Conservation (phyloP, 345 rosid species). For the Corchorus olitorius region DNA sequence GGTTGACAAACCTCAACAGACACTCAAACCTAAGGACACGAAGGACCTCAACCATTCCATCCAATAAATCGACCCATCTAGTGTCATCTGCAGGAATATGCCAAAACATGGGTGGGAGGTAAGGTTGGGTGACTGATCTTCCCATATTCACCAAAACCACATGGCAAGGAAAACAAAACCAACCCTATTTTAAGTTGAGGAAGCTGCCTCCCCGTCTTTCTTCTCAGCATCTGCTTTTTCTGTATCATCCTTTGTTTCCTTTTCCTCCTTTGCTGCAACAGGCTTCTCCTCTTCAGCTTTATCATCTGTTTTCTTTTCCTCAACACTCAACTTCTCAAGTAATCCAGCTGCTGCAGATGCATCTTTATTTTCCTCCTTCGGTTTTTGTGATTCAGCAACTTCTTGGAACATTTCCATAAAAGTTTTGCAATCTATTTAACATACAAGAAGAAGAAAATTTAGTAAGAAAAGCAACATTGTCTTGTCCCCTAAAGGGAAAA, state of each 20-base stretch:
- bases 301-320: conserved; percentile 47
- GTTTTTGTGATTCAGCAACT: conserved; percentile 64
- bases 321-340: conserved; percentile 70
- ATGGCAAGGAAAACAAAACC: conserved; percentile 9
- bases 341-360: conserved; percentile 72
- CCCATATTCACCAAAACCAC: conserved; percentile 19
- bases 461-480: no score
- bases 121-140: conserved; percentile 13
- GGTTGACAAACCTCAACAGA: conserved; percentile 30
- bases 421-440: conserved; percentile 66
- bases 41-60: conserved; percentile 32
- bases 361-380: conserved; percentile 64
- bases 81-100: conserved; percentile 17
- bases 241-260: conserved; percentile 36
- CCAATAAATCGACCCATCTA: conserved; percentile 20
- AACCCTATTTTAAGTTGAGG: conserved; percentile 44
- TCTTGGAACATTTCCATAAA: conserved; percentile 82
- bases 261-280: conserved; percentile 33
- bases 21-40: conserved; percentile 34
- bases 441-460: background rate
- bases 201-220: conserved; percentile 46
- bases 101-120: conserved; percentile 22
- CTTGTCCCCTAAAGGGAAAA: background rate
- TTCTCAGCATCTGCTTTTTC: conserved; percentile 43
- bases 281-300: conserved; percentile 22